Evolutionary conservation across 2,329 filamentous ascomycete species (phyloP).

Genomic region (Arthrobotrys pseudoclavata): DNA sequence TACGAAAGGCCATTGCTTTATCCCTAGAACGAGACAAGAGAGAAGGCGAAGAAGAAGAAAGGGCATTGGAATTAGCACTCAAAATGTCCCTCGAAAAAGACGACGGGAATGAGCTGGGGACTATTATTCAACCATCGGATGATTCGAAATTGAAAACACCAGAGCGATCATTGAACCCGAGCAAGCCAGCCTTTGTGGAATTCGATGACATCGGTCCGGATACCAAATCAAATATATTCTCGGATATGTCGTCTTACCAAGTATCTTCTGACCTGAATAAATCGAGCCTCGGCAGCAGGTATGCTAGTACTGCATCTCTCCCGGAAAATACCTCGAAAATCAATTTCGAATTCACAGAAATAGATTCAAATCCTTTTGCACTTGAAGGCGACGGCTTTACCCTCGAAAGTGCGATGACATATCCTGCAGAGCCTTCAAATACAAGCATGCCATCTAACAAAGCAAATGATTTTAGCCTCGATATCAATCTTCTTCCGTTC

Average conservation of each 20-base stretch:
- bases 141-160: neutral
- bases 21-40: slow-evolving; percentile 72
- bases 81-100: slow-evolving; percentile 47
- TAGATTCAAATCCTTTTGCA: slow-evolving; percentile 39
- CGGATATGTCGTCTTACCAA: neutral
- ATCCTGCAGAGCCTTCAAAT: slow-evolving; percentile 64
- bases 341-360: neutral
- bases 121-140: neutral
- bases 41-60: slow-evolving; percentile 70
- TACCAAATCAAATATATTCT: neutral
- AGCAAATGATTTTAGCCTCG: slow-evolving; percentile 69
- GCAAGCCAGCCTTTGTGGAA: slow-evolving; percentile 41
- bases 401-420: slow-evolving; percentile 25
- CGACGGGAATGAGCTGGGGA: neutral
- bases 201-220: slow-evolving; percentile 23
- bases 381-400: slow-evolving; percentile 49
- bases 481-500: slow-evolving; percentile 71
- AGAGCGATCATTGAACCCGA: slow-evolving; percentile 32
- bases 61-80: slow-evolving; percentile 59
- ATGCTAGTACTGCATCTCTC: too few species aligned
- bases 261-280: neutral
- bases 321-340: slow-evolving; percentile 23
- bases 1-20: slow-evolving; percentile 67
- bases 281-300: neutral
- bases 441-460: slow-evolving; percentile 65